These are phyloP conservation scores for Mycena vulgaris DNA, from an alignment of 768 basidiomycete genomes.

Conservation along the genomic window DNA sequence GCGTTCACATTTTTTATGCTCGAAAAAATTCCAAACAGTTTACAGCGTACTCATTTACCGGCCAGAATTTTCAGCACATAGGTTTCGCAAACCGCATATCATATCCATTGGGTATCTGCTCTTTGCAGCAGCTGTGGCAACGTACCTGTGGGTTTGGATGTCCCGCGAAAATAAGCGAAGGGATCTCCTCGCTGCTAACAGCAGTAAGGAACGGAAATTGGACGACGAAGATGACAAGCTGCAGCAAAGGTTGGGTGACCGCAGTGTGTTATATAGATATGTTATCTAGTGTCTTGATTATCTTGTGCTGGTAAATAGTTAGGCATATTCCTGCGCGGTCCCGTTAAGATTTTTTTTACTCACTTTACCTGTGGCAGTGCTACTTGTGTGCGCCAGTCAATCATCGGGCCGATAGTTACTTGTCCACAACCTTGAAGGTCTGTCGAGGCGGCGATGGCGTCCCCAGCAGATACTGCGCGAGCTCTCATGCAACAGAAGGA, in stretches of 20 bases:
- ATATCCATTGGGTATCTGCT: slow-evolving; percentile 73
- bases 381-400: no score
- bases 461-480: slow-evolving; percentile 56
- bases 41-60: slow-evolving; percentile 68
- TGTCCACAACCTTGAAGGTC: no score
- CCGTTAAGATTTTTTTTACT: no score
- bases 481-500: slow-evolving; percentile 79
- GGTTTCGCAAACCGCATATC: slow-evolving; percentile 70
- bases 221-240: slow-evolving; percentile 36
- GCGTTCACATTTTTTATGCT: slow-evolving; percentile 4
- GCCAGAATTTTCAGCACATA: slow-evolving; percentile 61
- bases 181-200: slow-evolving; percentile 48
- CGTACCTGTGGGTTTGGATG: slow-evolving; percentile 66
- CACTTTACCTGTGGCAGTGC: no score
- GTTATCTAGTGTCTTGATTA: slow-evolving; percentile 44
- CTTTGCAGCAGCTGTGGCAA: slow-evolving; percentile 60
- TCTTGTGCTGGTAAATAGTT: no score
- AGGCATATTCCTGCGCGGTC: no score
- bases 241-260: slow-evolving; percentile 51
- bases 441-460: slow-evolving; percentile 10
- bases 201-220: slow-evolving; percentile 40
- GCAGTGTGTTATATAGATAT: slow-evolving; percentile 58
- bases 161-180: slow-evolving; percentile 64
- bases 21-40: background rate
- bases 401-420: no score